A percentile compares a stretch with the other conserved stretches of the same genome.
Evolutionary conservation across 2,329 filamentous ascomycete genomes (phyloP).

Genomic region (Pseudohalonectria lignicola): DNA sequence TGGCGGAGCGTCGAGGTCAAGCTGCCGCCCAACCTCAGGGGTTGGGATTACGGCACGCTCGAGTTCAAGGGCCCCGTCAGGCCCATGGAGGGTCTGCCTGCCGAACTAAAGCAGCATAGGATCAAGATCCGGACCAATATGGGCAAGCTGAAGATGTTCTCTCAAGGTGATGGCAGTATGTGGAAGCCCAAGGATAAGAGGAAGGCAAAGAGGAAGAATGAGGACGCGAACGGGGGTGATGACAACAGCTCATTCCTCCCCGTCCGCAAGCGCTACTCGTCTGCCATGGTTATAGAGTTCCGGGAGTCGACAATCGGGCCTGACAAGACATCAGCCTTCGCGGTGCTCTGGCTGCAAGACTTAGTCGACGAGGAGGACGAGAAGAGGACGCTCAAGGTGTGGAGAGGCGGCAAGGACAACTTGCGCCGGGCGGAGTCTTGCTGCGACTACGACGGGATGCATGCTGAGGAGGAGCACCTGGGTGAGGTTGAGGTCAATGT

Average conservation of each 20-base stretch:
- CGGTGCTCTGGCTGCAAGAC: constrained; percentile 59
- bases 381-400: constrained; percentile 48
- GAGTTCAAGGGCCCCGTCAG: constrained; percentile 46
- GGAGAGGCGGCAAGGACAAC: constrained; percentile 50
- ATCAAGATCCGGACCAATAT: constrained; percentile 17
- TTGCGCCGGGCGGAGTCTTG: constrained; percentile 22
- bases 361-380: constrained; percentile 55
- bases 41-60: constrained; percentile 64
- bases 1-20: constrained; percentile 60
- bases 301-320: constrained; percentile 39
- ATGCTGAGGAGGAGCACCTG: constrained; percentile 41
- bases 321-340: constrained; percentile 49
- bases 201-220: too few species aligned
- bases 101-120: constrained; percentile 18
- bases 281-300: constrained; percentile 45
- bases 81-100: constrained; percentile 31
- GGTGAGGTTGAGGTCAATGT: constrained; percentile 47
- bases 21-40: constrained; percentile 44
- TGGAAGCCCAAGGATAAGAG: constrained; percentile 41
- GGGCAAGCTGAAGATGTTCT: constrained; percentile 45
- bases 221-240: too few species aligned
- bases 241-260: constrained; percentile 40
- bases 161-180: constrained; percentile 14
- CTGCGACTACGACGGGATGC: constrained; percentile 24
- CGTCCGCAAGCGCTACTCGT: constrained; percentile 50